Conservation (phyloP, 106 monocot genomes). For the Agapanthus africanus region DNA sequence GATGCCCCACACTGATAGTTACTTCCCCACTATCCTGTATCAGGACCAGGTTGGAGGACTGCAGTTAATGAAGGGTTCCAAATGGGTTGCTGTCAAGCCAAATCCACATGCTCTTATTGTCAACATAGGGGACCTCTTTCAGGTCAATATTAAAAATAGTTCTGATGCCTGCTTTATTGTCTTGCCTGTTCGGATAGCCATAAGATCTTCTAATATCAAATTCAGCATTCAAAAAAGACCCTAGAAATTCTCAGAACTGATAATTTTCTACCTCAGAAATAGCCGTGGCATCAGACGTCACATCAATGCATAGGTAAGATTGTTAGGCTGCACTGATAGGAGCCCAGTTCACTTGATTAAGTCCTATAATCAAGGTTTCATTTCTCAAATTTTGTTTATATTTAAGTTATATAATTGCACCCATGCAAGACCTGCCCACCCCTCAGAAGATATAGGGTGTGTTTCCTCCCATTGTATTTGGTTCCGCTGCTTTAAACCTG, state of each 20-base stretch:
- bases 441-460: too few species aligned
- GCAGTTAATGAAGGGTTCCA: conserved; percentile 67
- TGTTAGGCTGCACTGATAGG: not conserved
- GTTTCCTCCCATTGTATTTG: too few species aligned
- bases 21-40: conserved; percentile 80
- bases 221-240: not conserved
- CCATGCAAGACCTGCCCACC: too few species aligned
- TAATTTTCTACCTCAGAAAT: not conserved
- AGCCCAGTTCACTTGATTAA: not conserved
- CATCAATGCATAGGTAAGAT: not conserved
- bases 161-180: not conserved
- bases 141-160: conserved; percentile 35
- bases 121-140: conserved; percentile 96
- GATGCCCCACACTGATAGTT: conserved; percentile 85
- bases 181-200: too few species aligned
- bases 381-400: too few species aligned
- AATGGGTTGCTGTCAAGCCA: conserved; percentile 74
- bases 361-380: too few species aligned
- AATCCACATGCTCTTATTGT: conserved; percentile 70
- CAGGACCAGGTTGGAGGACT: conserved; percentile 83
- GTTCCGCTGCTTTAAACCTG: too few species aligned
- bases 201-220: not conserved
- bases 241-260: not conserved
- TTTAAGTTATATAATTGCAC: too few species aligned
- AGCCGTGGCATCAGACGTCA: not conserved